Evolutionary conservation across 345 rosid genomes (phyloP).

Genomic region (Gossypioides kirkii): DNA sequence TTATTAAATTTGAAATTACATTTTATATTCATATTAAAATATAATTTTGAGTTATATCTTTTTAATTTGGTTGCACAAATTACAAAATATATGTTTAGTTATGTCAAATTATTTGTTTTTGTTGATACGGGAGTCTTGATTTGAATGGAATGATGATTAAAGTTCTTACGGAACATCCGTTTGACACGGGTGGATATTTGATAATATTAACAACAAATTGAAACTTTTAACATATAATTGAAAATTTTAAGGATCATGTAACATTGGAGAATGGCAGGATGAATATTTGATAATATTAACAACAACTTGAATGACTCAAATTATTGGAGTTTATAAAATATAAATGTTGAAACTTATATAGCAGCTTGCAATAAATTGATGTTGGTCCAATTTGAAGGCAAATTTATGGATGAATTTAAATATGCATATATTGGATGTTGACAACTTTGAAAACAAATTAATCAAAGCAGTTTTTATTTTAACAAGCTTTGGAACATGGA

Average conservation of each 20-base stretch:
- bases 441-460: slow-evolving; percentile 5
- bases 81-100: too few species aligned
- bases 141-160: too few species aligned
- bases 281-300: slow-evolving; percentile 11
- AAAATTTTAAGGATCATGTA: background rate
- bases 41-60: too few species aligned
- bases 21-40: too few species aligned
- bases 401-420: background rate
- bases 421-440: background rate
- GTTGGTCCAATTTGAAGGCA: background rate
- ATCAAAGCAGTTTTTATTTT: background rate
- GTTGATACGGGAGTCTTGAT: too few species aligned
- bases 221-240: background rate
- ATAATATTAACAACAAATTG: background rate
- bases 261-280: slow-evolving; percentile 35
- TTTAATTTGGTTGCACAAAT: too few species aligned
- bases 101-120: too few species aligned
- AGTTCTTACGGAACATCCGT: too few species aligned
- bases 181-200: slow-evolving; percentile 32
- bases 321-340: background rate
- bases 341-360: background rate
- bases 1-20: too few species aligned
- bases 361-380: background rate
- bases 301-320: background rate
- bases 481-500: slow-evolving; percentile 15